Percentiles rank a stretch among this genome's conserved stretches.
Conservation (phyloP, 192 early-diverging fungal species). For the Fimicolochytrium jonesii region DNA sequence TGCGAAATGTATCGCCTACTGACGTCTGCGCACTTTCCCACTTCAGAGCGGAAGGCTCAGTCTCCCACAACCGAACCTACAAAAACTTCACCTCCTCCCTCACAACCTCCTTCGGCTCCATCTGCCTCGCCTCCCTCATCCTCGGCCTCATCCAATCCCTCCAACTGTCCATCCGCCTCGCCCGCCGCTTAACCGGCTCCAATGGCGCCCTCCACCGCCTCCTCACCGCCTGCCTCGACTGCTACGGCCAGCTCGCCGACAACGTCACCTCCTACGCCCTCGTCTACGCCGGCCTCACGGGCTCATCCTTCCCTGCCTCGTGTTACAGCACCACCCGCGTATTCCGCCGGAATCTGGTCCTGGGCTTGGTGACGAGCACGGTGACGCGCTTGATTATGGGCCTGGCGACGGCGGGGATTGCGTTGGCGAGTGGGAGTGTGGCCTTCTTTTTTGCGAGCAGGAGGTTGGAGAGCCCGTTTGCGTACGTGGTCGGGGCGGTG, state of each 20-base stretch:
- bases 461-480: constrained; percentile 46
- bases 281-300: constrained; percentile 66
- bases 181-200: constrained; percentile 32
- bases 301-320: constrained; percentile 56
- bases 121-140: constrained; percentile 61
- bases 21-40: background rate
- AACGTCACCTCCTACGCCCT: constrained; percentile 58
- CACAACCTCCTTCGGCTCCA: constrained; percentile 62
- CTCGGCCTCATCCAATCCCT: constrained; percentile 53
- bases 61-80: constrained; percentile 29
- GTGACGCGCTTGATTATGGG: constrained; percentile 52
- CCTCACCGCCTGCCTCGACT: constrained; percentile 19
- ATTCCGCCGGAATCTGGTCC: constrained; percentile 70
- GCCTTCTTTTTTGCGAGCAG: constrained; percentile 47
- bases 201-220: constrained; percentile 6
- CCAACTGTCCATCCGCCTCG: constrained; percentile 50
- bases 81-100: constrained; percentile 37
- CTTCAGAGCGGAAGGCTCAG: constrained; percentile 19
- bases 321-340: constrained; percentile 59
- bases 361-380: constrained; percentile 56
- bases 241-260: constrained; percentile 12
- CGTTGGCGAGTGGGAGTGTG: constrained; percentile 50
- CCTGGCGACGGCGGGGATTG: constrained; percentile 54
- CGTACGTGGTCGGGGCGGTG: constrained; percentile 52
- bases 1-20: background rate